A percentile compares a stretch with the other conserved stretches of the same genome.
These are phyloP conservation scores for Abortiporus biennis DNA, from an alignment of 1,284 basidiomycete species.

Conservation along the genomic window DNA sequence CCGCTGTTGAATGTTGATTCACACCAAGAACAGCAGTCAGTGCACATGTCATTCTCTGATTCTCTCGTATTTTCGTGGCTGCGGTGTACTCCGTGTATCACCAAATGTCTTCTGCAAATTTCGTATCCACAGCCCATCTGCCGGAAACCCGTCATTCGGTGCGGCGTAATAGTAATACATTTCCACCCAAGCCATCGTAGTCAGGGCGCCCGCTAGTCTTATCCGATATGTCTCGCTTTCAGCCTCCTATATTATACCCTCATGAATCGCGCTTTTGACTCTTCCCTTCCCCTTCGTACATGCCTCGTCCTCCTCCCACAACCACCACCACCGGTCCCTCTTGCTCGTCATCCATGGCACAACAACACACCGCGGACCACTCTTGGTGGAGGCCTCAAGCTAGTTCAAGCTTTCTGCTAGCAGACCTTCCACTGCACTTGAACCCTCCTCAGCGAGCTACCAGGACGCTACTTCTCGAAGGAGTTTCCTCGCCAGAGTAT, in stretches of 20 bases:
- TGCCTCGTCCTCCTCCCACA: background rate
- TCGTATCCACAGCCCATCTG: conserved; percentile 14
- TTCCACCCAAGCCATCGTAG: conserved; percentile 2
- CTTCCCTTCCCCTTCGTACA: conserved; percentile 2
- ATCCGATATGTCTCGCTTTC: conserved; percentile 14
- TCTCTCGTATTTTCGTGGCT: background rate
- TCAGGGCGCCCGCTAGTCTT: conserved; percentile 16
- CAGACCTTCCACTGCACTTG: background rate
- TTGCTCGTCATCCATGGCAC: background rate
- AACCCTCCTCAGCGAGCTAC: background rate
- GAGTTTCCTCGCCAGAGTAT: conserved; percentile 1
- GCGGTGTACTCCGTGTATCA: background rate
- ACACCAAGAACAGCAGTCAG: no score
- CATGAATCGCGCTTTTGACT: conserved; percentile 1
- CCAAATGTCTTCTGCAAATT: conserved; percentile 9
- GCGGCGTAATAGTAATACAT: conserved; percentile 10
- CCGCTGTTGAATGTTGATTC: no score
- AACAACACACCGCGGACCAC: background rate
- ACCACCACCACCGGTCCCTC: background rate
- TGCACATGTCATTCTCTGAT: no score
- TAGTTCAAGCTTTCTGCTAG: background rate
- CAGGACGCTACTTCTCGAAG: background rate
- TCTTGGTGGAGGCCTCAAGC: background rate
- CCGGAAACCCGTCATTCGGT: conserved; percentile 14
- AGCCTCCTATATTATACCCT: conserved; percentile 4